Evolutionary conservation across 208 protist species (phyloP), one percentile per base, ranked within the genome.

Genomic region (Leptomonas pyrrhocoris): DNA sequence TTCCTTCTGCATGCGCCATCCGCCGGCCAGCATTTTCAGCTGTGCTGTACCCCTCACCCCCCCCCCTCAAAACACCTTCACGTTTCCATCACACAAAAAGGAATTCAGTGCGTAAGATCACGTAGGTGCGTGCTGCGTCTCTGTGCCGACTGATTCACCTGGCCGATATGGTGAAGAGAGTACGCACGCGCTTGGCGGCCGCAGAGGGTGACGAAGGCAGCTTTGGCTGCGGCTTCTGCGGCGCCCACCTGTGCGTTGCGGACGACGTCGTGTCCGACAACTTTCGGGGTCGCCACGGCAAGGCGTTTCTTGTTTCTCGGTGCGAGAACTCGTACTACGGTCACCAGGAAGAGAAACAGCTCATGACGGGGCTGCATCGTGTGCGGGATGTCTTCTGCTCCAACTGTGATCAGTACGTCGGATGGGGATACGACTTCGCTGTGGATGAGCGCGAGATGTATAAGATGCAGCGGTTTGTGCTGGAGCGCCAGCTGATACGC

Each of bases 351-450:
- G 79, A 89, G 71, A 92, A 92, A 64, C 78, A 85, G 65, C 74
- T 94, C 12, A 85, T 92, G 83, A 94, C 89, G 12, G 89, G 89
- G 1, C 67, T 74, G 25, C 86, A 94, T 61, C 89, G 89, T 49
- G 86, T 92, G 42, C 83, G 89, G 15, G 86, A 94, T 57, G 77
- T 90, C 34, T 94, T 92, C 65, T 94, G 89, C 59, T 50, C 79
- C 21, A 80, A 68, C 60, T 94, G 89, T 43, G 89, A 94, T 64
- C 68, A 79, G 28, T 88, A 92, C 65, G 50, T 94, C 38, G 89
- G 89, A 15, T 94, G 89, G 86, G 86, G 76, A 23, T 94, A 94
- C 73, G 89, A 94, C 70, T 92, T 91, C 74, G 86, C 89, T 0
- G 77, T 85, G 46, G 81, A 84, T 28, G 86, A 92, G 53, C 88